Conservation (phyloP, 2,329 filamentous ascomycete species). For the Endoconidiophora polonica region DNA sequence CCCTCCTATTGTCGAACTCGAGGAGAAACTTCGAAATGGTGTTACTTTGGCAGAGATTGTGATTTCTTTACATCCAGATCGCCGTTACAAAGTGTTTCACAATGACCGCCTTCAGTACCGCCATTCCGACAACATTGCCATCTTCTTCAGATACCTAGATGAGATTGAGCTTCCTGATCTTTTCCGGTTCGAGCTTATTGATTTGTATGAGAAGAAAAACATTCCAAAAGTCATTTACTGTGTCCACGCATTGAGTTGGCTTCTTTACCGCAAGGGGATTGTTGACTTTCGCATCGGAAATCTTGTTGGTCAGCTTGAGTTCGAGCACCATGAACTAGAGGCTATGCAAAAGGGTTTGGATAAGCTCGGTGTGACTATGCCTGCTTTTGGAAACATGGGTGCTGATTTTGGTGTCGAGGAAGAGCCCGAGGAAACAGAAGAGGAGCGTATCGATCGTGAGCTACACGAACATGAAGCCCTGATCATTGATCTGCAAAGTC, state of each 20-base stretch:
- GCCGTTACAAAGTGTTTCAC: slow-evolving; percentile 66
- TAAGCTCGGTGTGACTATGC: slow-evolving; percentile 88
- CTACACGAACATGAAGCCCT: slow-evolving; percentile 56
- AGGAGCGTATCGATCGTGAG: slow-evolving; percentile 72
- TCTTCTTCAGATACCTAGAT: slow-evolving; percentile 87
- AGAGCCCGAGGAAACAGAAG: slow-evolving; percentile 69
- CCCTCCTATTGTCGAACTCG: slow-evolving; percentile 81
- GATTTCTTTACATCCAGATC: slow-evolving; percentile 66
- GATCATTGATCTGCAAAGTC: slow-evolving; percentile 70
- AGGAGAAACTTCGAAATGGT: slow-evolving; percentile 81
- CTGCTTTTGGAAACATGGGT: slow-evolving; percentile 93
- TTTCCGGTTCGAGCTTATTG: slow-evolving; percentile 92
- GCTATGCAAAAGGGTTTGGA: slow-evolving; percentile 94
- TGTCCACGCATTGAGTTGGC: slow-evolving; percentile 90
- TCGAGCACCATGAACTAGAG: slow-evolving; percentile 93
- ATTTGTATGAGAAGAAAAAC: slow-evolving; percentile 98
- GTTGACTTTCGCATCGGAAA: slow-evolving; percentile 95
- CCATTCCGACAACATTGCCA: slow-evolving; percentile 93
- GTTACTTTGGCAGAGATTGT: slow-evolving; percentile 91
- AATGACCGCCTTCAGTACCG: slow-evolving; percentile 75
- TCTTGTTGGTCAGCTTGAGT: slow-evolving; percentile 86
- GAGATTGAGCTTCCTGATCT: slow-evolving; percentile 86
- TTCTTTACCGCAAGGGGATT: slow-evolving; percentile 89
- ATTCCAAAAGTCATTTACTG: slow-evolving; percentile 99
- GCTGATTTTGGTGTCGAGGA: slow-evolving; percentile 84